A percentile compares a stretch with the other conserved stretches of the same genome.
Evolutionary conservation across 2,329 filamentous ascomycete species (phyloP).

Genomic region (Sporothrix luriei): DNA sequence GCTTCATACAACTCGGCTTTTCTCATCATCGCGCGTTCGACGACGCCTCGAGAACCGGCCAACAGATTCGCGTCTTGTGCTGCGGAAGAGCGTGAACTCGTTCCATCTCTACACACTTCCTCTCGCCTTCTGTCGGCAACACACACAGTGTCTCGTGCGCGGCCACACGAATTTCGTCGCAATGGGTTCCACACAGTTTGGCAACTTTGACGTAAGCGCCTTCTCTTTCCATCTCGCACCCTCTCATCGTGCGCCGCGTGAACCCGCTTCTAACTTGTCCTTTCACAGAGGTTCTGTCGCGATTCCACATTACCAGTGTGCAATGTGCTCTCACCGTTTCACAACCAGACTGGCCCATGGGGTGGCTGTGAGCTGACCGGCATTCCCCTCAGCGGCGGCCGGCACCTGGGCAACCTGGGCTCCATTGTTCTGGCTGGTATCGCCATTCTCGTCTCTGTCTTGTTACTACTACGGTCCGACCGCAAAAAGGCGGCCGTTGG

Average conservation of each 20-base stretch:
- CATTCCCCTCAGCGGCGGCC: slow-evolving; percentile 67
- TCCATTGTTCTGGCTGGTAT: slow-evolving; percentile 81
- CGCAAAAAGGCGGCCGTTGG: slow-evolving; percentile 92
- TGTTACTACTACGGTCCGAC: slow-evolving; percentile 78
- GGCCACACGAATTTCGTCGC: slow-evolving; percentile 35
- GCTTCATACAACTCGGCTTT: neutral
- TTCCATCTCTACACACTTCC: neutral
- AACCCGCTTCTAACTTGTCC: neutral
- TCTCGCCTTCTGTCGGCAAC: neutral
- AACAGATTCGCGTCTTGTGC: slow-evolving; percentile 12
- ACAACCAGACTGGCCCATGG: slow-evolving; percentile 63
- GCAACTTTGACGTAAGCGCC: slow-evolving; percentile 59
- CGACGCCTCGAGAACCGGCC: neutral
- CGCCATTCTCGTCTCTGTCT: slow-evolving; percentile 68
- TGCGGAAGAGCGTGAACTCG: slow-evolving; percentile 16
- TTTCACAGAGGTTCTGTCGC: slow-evolving; percentile 73
- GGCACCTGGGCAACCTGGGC: slow-evolving; percentile 81
- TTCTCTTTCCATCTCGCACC: slow-evolving; percentile 20
- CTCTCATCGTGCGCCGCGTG: neutral
- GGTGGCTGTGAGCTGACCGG: slow-evolving; percentile 75
- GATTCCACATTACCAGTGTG: slow-evolving; percentile 82
- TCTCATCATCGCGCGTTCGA: neutral
- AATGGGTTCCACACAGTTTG: slow-evolving; percentile 65
- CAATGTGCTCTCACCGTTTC: slow-evolving; percentile 70
- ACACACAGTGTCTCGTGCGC: neutral